These are phyloP conservation scores for Eucalyptus erythrocorys DNA, from an alignment of 345 rosid genomes.

Conservation along the genomic window DNA sequence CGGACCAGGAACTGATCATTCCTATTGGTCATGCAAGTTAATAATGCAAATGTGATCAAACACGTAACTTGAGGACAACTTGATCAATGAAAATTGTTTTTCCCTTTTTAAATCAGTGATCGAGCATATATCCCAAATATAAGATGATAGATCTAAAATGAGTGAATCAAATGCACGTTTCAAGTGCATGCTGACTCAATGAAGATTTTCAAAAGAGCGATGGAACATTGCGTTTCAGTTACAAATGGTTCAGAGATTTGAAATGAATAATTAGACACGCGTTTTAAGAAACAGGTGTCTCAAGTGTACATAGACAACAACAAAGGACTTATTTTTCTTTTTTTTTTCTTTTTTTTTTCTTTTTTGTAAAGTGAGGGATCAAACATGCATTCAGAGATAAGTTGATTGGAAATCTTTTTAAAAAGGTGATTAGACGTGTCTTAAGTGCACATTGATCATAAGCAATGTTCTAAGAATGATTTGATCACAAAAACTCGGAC, in stretches of 20 bases:
- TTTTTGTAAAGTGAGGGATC: too few species aligned
- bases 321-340: not conserved
- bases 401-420: not conserved
- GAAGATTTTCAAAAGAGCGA: not conserved
- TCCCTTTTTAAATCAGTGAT: not conserved
- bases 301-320: not conserved
- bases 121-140: not conserved
- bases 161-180: not conserved
- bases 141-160: not conserved
- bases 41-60: not conserved
- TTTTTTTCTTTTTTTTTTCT: too few species aligned
- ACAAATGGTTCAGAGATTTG: not conserved
- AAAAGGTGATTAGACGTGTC: too few species aligned
- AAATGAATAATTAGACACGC: too few species aligned
- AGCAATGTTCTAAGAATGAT: not conserved
- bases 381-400: not conserved
- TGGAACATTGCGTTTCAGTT: not conserved
- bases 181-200: not conserved
- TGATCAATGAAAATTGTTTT: not conserved
- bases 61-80: not conserved
- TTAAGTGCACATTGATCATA: not conserved
- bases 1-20: accelerated
- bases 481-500: not conserved
- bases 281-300: too few species aligned
- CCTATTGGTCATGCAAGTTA: not conserved